Evolutionary conservation across 1,139 yeast genomes (phyloP), one percentile per base, ranked within the genome.

Genomic region (Candida mesenterica): DNA sequence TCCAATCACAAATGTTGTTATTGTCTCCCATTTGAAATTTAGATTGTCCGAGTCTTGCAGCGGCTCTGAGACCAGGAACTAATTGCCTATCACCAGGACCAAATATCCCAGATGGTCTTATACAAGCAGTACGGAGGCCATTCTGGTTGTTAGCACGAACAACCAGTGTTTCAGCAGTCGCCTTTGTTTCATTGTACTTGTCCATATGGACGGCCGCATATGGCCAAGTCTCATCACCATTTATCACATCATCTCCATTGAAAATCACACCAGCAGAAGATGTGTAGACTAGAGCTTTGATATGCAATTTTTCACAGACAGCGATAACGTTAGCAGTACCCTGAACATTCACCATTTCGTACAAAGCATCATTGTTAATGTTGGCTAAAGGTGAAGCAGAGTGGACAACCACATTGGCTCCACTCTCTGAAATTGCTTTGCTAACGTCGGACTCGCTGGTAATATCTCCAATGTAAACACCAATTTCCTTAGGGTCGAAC

Each of bases 81-180:
- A 92, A 68, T 59, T 94, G 99, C 43, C 98, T 78, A 60, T 94
- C 98, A 30, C 98, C 98, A 4, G 98, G 98, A 4, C 98, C 99
- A 65, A 94, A 92, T 33, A 94, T 89, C 25, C 98, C 99, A 0
- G 98, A 97, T 2, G 98, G 98, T 46, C 99, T 78, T 38, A 94
- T 64, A 4, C 97, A 90, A 28, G 87, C 83, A 0, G 98, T 92
- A 34, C 71, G 61, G 41, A 86, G 75, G 5, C 72, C 72, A n/a
- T 68, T 65, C 1, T 65, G 59, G 47, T 68, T 72, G 55, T 86
- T 81, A 14, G 95, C 86, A 25, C 73, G 65, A 55, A 90, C 69
- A 2, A 90, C 96, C 59, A 81, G 75, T 19, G 72, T 75, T 61
- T 94, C 99, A 1, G 97, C 99, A 40, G 75, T 73, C 9, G 96